Base-by-base conservation (phyloP, 352 stramenopile species). In the Phytophthora ramorum region DNA sequence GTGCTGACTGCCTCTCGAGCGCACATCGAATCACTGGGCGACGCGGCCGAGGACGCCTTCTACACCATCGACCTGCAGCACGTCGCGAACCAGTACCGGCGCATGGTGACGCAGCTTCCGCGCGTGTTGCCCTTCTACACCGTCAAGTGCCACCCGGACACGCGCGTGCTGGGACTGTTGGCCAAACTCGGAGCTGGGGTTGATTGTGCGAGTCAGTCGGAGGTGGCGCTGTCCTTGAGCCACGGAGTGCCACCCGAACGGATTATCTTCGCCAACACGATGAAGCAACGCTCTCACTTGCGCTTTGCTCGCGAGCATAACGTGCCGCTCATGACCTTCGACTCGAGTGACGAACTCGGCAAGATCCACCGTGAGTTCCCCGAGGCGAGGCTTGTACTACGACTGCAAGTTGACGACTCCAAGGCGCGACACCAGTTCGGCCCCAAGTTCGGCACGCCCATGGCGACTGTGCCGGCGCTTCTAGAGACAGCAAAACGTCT, bases 221-320 rank as follows among this genome's bases (percentile, higher is more conserved):
- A 97, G 62, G 90, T 97, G 55, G 67, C 66, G 38, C 51, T 96
- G 8, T 89, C 93, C 3, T 55, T 95, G 10, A 51, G 40, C 0
- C 78, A 86, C 32, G 85, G 87, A 70, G 65, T 86, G 14, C 30
- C 64, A 1, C 59, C 79, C 4, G 61, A 85, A 49, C 64, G 83
- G 7, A 95, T 97, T 63, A 92, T 97, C 37, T 98, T 92, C 64
- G 91, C 91, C 46, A 96, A 98, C 75, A 93, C 91, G 6, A 95
- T 90, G 76, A 97, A 98, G 75, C 74, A 81, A 50, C 72, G 71
- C 7, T 74, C 73, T 2, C 88, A 97, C 59, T 65, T 98, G 32
- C 68, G 72, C 37, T 85, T 87, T 61, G 87, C 90, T 7, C 70
- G 78, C 6, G 69, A 78, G 22, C 55, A 80, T 32, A 73, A 81